Conservation (phyloP, 495 filamentous ascomycete species). For the Penicillium crystallinum region DNA sequence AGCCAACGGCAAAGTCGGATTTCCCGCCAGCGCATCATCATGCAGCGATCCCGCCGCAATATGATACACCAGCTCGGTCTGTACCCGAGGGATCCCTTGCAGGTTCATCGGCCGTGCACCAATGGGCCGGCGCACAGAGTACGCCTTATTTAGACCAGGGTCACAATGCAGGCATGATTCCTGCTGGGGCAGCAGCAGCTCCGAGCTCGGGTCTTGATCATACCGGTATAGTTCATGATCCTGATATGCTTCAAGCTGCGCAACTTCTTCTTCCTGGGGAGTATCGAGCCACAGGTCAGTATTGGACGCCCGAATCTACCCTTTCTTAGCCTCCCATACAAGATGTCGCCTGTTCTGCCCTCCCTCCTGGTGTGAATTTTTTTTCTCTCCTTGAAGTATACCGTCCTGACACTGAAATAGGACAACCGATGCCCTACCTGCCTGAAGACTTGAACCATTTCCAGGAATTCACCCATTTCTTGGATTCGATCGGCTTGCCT, state of each 20-base stretch:
- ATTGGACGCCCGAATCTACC: background rate
- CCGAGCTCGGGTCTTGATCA: slow-evolving; percentile 14
- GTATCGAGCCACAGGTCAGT: slow-evolving; percentile 26
- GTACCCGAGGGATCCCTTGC: slow-evolving; percentile 20
- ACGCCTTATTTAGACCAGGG: slow-evolving; percentile 25
- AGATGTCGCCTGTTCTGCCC: background rate
- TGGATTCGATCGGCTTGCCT: slow-evolving; percentile 37
- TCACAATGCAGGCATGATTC: slow-evolving; percentile 17
- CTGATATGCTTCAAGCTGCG: slow-evolving; percentile 38
- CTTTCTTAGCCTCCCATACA: background rate
- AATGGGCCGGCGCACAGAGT: slow-evolving; percentile 29
- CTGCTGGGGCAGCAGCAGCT: slow-evolving; percentile 5
- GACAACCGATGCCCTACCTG: slow-evolving; percentile 29
- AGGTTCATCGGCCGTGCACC: slow-evolving; percentile 24
- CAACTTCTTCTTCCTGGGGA: slow-evolving; percentile 36
- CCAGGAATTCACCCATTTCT: slow-evolving; percentile 38
- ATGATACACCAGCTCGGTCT: slow-evolving; percentile 22
- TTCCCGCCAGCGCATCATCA: slow-evolving; percentile 13
- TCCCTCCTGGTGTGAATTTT: background rate
- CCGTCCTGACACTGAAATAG: slow-evolving; percentile 12
- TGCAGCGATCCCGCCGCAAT: slow-evolving; percentile 18
- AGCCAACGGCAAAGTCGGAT: slow-evolving; percentile 10
- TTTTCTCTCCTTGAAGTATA: background rate
- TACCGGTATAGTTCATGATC: slow-evolving; percentile 29
- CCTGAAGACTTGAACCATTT: slow-evolving; percentile 39